Conservation (phyloP, 2,329 filamentous ascomycete genomes). For the Magnaporthiopsis incrustans region DNA sequence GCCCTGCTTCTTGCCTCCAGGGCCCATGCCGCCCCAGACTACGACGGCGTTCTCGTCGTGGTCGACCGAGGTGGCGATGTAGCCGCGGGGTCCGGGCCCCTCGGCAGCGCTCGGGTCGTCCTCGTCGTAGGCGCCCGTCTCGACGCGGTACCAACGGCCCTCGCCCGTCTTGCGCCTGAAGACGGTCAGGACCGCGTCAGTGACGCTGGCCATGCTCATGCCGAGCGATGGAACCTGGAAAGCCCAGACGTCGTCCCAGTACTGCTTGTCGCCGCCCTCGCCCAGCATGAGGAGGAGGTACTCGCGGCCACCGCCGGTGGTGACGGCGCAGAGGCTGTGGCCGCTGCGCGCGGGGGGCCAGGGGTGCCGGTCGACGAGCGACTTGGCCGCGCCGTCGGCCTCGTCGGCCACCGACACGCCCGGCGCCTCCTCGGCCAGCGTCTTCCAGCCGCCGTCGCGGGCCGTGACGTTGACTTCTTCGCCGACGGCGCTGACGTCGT, state of each 20-base stretch:
- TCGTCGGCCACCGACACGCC: slow-evolving; percentile 22
- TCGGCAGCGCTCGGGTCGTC: slow-evolving; percentile 34
- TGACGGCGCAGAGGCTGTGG: slow-evolving; percentile 45
- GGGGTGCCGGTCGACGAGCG: slow-evolving; percentile 13
- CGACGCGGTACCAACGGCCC: slow-evolving; percentile 48
- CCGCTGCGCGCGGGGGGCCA: slow-evolving; percentile 49
- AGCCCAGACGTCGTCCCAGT: slow-evolving; percentile 54
- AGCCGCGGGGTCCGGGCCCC: slow-evolving; percentile 46
- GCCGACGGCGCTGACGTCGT: slow-evolving; percentile 35
- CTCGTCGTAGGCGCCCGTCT: slow-evolving; percentile 40
- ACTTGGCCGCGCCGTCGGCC: slow-evolving; percentile 12
- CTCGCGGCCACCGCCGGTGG: slow-evolving; percentile 50
- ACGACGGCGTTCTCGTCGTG: slow-evolving; percentile 52
- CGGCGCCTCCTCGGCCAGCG: slow-evolving; percentile 10
- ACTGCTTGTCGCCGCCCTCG: slow-evolving; percentile 47
- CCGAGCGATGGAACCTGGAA: slow-evolving; percentile 51
- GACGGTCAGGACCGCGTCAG: slow-evolving; percentile 45
- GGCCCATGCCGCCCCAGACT: slow-evolving; percentile 51
- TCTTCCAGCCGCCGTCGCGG: slow-evolving; percentile 47
- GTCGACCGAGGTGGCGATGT: slow-evolving; percentile 50
- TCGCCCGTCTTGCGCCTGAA: slow-evolving; percentile 47
- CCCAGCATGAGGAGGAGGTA: slow-evolving; percentile 56
- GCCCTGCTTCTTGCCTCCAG: slow-evolving; percentile 41
- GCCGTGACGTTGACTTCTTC: slow-evolving; percentile 44
- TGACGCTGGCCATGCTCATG: slow-evolving; percentile 46